phyloP scores from a whole-genome alignment of 371 early-diverging fungal genomes.

The Syncephalastrum contaminatum region DNA sequence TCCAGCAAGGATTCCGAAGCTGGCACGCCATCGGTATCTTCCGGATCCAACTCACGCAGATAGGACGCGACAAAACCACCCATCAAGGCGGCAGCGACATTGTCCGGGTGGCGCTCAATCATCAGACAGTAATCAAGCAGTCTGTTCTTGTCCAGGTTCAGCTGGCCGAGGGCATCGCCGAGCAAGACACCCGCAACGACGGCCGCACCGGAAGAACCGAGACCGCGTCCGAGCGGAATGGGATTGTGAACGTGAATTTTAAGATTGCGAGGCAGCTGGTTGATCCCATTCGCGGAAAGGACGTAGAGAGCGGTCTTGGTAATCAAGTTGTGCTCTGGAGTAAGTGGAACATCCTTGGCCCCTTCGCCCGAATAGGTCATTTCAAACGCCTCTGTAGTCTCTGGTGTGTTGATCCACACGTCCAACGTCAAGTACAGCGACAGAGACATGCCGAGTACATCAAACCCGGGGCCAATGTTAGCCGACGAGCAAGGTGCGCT shows the following conservation, averaged over 20 bases:
- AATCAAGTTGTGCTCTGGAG: slow-evolving; percentile 83
- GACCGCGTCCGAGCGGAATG: slow-evolving; percentile 94
- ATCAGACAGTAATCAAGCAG: slow-evolving; percentile 84
- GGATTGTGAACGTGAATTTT: slow-evolving; percentile 78
- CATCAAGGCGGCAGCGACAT: slow-evolving; percentile 89
- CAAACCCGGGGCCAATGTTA: slow-evolving; percentile 97
- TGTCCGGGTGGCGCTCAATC: slow-evolving; percentile 97
- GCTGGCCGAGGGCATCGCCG: slow-evolving; percentile 72
- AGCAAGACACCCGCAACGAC: slow-evolving; percentile 92
- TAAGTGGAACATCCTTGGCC: slow-evolving; percentile 75
- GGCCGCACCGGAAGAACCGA: slow-evolving; percentile 95
- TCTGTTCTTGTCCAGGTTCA: slow-evolving; percentile 67
- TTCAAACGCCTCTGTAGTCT: slow-evolving; percentile 31
- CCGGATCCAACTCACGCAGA: slow-evolving; percentile 57
- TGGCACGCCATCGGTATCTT: slow-evolving; percentile 56
- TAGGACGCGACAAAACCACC: slow-evolving; percentile 93
- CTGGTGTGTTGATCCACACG: slow-evolving; percentile 34
- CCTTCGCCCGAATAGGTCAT: slow-evolving; percentile 83
- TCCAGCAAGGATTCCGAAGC: slow-evolving; percentile 57
- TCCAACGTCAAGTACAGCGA: slow-evolving; percentile 79
- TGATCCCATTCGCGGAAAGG: slow-evolving; percentile 65
- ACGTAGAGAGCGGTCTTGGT: slow-evolving; percentile 87
- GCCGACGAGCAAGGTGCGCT: slow-evolving; percentile 92
- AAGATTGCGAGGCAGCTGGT: slow-evolving; percentile 55
- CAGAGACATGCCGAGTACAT: slow-evolving; percentile 89